Conservation (phyloP, 2,329 filamentous ascomycete genomes). For the Metarhizium anisopliae region DNA sequence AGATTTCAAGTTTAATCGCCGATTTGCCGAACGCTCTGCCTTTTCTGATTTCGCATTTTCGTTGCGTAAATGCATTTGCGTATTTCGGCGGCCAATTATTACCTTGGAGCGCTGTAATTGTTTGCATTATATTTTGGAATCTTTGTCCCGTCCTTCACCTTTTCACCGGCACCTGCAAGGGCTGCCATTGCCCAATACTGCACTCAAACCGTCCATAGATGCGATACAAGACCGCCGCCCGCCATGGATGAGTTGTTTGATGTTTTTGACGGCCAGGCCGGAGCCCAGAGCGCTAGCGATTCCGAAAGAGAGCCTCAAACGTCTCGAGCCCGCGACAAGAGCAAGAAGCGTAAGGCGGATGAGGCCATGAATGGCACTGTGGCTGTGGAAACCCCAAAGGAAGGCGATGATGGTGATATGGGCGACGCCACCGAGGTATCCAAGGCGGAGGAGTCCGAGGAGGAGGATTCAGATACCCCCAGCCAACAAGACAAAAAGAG, state of each 20-base stretch:
- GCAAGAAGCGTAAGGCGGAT: slow-evolving; percentile 81
- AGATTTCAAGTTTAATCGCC: slow-evolving; percentile 4
- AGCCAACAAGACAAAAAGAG: slow-evolving; percentile 53
- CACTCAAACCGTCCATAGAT: neutral
- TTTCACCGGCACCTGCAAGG: neutral
- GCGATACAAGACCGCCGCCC: neutral
- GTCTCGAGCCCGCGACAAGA: slow-evolving; percentile 48
- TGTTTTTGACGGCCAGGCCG: slow-evolving; percentile 61
- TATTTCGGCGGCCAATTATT: neutral
- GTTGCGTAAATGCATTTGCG: slow-evolving; percentile 11
- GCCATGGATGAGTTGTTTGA: slow-evolving; percentile 73
- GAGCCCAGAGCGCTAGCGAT: slow-evolving; percentile 31
- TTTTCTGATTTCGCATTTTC: slow-evolving; percentile 6
- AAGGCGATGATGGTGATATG: slow-evolving; percentile 22
- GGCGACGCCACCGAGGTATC: slow-evolving; percentile 33
- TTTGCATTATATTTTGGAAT: neutral
- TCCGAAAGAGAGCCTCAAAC: slow-evolving; percentile 36
- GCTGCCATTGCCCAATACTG: neutral
- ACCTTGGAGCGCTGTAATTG: neutral
- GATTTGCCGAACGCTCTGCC: neutral
- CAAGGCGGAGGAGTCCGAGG: slow-evolving; percentile 24
- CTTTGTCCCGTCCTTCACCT: neutral
- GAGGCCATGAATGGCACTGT: slow-evolving; percentile 57
- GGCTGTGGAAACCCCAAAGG: slow-evolving; percentile 7
- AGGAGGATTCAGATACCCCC: slow-evolving; percentile 32